phyloP scores from a whole-genome alignment of 805 yeast genomes.

The Ogataea allantospora region DNA sequence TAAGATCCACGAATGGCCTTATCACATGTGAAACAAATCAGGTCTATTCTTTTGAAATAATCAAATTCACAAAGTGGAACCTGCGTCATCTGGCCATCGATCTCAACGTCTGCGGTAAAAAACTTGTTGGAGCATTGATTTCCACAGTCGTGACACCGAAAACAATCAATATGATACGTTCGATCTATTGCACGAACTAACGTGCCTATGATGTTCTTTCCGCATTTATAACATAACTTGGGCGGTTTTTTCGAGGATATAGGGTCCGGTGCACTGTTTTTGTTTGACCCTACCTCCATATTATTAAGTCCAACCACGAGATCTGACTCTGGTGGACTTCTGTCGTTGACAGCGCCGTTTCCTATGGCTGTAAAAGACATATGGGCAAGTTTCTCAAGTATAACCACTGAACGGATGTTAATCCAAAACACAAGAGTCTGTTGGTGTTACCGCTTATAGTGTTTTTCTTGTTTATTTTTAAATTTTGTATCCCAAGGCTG shows the following conservation, averaged over 20 bases:
- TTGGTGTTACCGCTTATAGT: conserved; percentile 8
- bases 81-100: conserved; percentile 36
- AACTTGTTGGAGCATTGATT: conserved; percentile 80
- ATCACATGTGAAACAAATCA: conserved; percentile 85
- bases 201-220: conserved; percentile 59
- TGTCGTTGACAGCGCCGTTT: conserved; percentile 2
- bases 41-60: conserved; percentile 79
- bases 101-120: conserved; percentile 66
- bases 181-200: conserved; percentile 80
- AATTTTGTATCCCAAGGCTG: conserved; percentile 5
- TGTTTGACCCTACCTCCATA: conserved; percentile 7
- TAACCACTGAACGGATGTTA: neutral
- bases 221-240: conserved; percentile 53
- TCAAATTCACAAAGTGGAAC: conserved; percentile 87
- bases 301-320: conserved; percentile 3
- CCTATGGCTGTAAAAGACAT: conserved; percentile 6
- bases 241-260: conserved; percentile 23
- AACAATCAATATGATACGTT: conserved; percentile 85
- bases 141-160: conserved; percentile 82
- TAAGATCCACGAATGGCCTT: conserved; percentile 87
- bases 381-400: neutral
- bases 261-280: conserved; percentile 17
- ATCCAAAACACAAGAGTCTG: neutral
- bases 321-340: conserved; percentile 2
- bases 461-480: conserved; percentile 8